Percentiles rank a stretch among this genome's conserved stretches.
phyloP scores from a whole-genome alignment of 306 rosid genomes.

The Casuarina cunninghamiana region DNA sequence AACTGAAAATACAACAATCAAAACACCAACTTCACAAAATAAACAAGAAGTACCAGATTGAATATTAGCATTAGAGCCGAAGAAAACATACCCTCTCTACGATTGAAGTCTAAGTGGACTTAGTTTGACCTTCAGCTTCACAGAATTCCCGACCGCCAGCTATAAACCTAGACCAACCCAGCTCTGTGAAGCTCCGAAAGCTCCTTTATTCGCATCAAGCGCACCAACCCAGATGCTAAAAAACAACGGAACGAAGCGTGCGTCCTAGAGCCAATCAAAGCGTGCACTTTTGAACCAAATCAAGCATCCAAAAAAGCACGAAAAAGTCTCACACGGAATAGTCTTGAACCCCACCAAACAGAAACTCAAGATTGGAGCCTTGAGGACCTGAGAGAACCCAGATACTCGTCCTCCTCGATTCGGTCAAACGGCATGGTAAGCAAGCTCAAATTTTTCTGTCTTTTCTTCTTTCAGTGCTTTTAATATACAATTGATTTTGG shows the following conservation, averaged over 20 bases:
- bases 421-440: conserved; percentile 53
- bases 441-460: conserved; percentile 27
- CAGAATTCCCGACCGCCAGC: conserved; percentile 36
- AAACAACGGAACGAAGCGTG: conserved; percentile 32
- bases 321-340: not conserved
- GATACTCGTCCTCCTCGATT: conserved; percentile 51
- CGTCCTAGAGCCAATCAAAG: conserved; percentile 34
- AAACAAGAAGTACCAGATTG: conserved; percentile 28
- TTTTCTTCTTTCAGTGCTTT: conserved; percentile 16
- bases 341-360: conserved; percentile 2
- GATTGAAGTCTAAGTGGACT: conserved; percentile 56
- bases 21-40: not conserved
- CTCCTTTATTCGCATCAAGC: conserved; percentile 30
- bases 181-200: conserved; percentile 30
- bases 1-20: conserved; percentile 4
- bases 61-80: conserved; percentile 38
- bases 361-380: conserved; percentile 28
- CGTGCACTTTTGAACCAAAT: conserved; percentile 34
- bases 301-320: conserved; percentile 42
- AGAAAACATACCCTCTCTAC: conserved; percentile 39
- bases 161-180: conserved; percentile 35
- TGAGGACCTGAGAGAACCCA: conserved; percentile 53
- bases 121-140: conserved; percentile 29
- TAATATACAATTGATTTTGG: conserved; percentile 11
- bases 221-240: conserved; percentile 24